These are phyloP conservation scores for Arthrobotrys entomopaga DNA, from an alignment of 2,329 filamentous ascomycete species.

Conservation along the genomic window DNA sequence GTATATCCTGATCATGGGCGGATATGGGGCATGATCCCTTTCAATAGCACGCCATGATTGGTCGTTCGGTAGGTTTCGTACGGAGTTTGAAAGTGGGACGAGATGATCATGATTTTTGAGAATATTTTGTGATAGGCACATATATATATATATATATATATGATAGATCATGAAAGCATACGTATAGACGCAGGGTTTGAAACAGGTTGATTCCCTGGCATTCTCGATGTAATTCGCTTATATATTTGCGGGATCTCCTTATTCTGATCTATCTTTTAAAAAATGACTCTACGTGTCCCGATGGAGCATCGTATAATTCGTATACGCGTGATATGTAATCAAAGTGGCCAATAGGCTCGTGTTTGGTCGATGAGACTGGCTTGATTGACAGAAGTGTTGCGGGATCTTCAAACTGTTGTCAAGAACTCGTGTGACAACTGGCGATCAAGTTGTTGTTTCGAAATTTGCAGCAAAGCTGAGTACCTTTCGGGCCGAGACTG, in stretches of 20 bases:
- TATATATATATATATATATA: too few relatives aligned
- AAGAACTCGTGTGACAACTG: not conserved
- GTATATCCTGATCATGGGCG: slow-evolving; percentile 2
- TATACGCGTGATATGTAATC: not conserved
- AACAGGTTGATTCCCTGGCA: not conserved
- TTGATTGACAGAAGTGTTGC: slow-evolving; percentile 7
- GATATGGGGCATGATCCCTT: not conserved
- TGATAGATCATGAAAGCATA: too few relatives aligned
- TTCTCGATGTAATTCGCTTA: too few relatives aligned
- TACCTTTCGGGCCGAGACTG: too few relatives aligned
- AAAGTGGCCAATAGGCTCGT: not conserved
- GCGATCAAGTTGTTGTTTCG: not conserved
- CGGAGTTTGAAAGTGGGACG: slow-evolving; percentile 27
- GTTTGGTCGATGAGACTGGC: not conserved
- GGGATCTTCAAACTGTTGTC: slow-evolving; percentile 5
- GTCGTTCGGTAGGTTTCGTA: slow-evolving; percentile 8
- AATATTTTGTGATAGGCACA: not conserved
- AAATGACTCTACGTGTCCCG: too few relatives aligned
- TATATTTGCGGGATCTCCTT: too few relatives aligned
- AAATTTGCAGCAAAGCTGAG: too few relatives aligned
- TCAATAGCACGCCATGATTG: slow-evolving; percentile 15
- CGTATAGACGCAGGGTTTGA: not conserved
- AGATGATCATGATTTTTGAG: not conserved
- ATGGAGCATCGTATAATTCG: not conserved
- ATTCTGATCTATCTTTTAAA: too few relatives aligned